Conservation (phyloP, 768 basidiomycete species). For the Lactifluus piperatus region DNA sequence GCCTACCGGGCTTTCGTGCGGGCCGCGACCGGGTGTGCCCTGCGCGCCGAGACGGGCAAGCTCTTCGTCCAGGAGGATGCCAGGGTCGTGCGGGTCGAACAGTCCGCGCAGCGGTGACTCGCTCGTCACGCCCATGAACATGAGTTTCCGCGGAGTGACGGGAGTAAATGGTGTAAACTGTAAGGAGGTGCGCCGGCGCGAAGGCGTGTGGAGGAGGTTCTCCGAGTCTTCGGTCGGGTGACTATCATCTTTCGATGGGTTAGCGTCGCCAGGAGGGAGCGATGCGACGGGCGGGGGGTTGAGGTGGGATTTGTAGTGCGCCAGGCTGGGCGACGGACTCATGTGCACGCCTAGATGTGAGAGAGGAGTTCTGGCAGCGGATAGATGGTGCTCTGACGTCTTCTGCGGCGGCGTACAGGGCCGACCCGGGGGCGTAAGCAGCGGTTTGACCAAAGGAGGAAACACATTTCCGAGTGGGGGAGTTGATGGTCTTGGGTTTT, state of each 20-base stretch:
- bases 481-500: not conserved
- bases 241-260: slow-evolving; percentile 30
- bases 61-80: slow-evolving; percentile 62
- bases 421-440: slow-evolving; percentile 31
- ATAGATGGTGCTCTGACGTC: slow-evolving; percentile 34
- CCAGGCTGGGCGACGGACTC: slow-evolving; percentile 58
- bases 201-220: slow-evolving; percentile 36
- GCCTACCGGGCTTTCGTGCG: slow-evolving; percentile 56
- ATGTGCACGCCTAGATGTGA: slow-evolving; percentile 62
- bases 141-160: slow-evolving; percentile 37
- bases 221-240: slow-evolving; percentile 21
- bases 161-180: slow-evolving; percentile 26
- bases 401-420: slow-evolving; percentile 32
- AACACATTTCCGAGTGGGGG: slow-evolving; percentile 6
- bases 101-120: slow-evolving; percentile 42
- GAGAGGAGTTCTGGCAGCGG: slow-evolving; percentile 55
- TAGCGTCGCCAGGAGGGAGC: slow-evolving; percentile 28
- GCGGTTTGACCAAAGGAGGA: slow-evolving; percentile 3
- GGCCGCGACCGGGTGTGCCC: slow-evolving; percentile 11
- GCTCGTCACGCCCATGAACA: slow-evolving; percentile 26
- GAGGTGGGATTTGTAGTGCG: slow-evolving; percentile 59
- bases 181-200: slow-evolving; percentile 32
- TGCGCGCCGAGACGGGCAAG: slow-evolving; percentile 37
- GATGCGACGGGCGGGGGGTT: slow-evolving; percentile 47
- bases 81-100: slow-evolving; percentile 67